Percentiles rank a stretch among this genome's conserved stretches.
These are phyloP conservation scores for Globisporangium middletonii DNA, from an alignment of 352 stramenopile species.

Conservation along the genomic window DNA sequence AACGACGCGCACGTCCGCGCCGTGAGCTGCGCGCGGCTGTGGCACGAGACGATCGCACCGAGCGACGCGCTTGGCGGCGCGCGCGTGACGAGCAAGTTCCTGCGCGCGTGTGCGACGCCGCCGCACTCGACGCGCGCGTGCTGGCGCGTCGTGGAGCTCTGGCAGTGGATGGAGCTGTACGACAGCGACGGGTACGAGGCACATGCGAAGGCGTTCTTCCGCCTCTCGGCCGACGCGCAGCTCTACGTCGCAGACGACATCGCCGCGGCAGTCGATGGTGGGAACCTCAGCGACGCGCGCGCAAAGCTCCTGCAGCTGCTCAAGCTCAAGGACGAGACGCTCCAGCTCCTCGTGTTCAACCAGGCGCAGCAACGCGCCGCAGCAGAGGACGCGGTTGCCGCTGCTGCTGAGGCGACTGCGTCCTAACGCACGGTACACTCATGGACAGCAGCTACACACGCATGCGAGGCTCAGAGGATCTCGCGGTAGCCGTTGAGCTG, in stretches of 20 bases:
- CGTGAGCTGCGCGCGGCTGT: slow-evolving; percentile 47
- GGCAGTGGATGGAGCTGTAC: slow-evolving; percentile 56
- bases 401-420: not conserved
- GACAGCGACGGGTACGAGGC: slow-evolving; percentile 38
- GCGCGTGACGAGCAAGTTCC: slow-evolving; percentile 25
- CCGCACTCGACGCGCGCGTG: slow-evolving; percentile 25
- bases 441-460: not conserved
- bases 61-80: slow-evolving; percentile 31
- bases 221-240: slow-evolving; percentile 32
- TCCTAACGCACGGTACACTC: not conserved
- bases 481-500: slow-evolving; percentile 27
- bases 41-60: slow-evolving; percentile 39
- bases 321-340: slow-evolving; percentile 50
- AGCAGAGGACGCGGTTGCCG: slow-evolving; percentile 17
- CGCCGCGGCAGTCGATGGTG: slow-evolving; percentile 15
- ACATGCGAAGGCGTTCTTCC: slow-evolving; percentile 41
- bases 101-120: slow-evolving; percentile 18
- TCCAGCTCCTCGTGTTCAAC: slow-evolving; percentile 55
- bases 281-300: slow-evolving; percentile 29
- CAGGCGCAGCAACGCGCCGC: slow-evolving; percentile 22
- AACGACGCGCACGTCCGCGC: slow-evolving; percentile 25
- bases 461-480: slow-evolving; percentile 12
- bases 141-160: slow-evolving; percentile 37
- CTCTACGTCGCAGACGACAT: slow-evolving; percentile 40
- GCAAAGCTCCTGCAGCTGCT: slow-evolving; percentile 40